phyloP scores from a whole-genome alignment of 306 rosid genomes.

The Lotus japonicus region DNA sequence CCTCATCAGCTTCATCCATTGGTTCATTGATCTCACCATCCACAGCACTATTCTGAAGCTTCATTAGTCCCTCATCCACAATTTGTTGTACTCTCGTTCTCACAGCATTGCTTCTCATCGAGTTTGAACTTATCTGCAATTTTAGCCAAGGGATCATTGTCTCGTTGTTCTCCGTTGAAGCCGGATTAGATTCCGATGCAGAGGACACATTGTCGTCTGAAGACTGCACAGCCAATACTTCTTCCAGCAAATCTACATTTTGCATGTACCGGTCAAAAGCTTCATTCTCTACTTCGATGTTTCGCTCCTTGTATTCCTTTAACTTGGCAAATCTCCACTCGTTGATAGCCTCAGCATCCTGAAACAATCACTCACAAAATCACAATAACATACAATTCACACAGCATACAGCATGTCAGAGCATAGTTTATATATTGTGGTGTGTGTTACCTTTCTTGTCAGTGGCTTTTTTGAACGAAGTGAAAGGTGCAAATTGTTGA shows the following conservation, averaged over 20 bases:
- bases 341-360: slow-evolving; percentile 85
- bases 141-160: slow-evolving; percentile 45
- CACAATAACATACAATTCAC: slow-evolving; percentile 26
- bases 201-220: slow-evolving; percentile 42
- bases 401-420: not conserved
- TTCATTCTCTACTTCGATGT: slow-evolving; percentile 73
- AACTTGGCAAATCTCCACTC: slow-evolving; percentile 96
- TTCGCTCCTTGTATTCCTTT: slow-evolving; percentile 66
- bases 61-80: slow-evolving; percentile 68
- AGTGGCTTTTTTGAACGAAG: slow-evolving; percentile 77
- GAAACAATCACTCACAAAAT: slow-evolving; percentile 23
- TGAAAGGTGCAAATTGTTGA: slow-evolving; percentile 68
- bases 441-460: slow-evolving; percentile 69
- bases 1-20: slow-evolving; percentile 40
- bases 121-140: slow-evolving; percentile 57
- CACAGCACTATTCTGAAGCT: slow-evolving; percentile 36
- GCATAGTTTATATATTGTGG: not conserved
- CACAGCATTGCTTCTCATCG: slow-evolving; percentile 41
- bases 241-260: slow-evolving; percentile 69
- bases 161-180: slow-evolving; percentile 40
- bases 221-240: slow-evolving; percentile 62
- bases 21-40: slow-evolving; percentile 34
- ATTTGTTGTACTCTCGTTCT: slow-evolving; percentile 55
- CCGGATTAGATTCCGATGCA: slow-evolving; percentile 26
- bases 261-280: slow-evolving; percentile 88